These are phyloP conservation scores for Licmophora abbreviata DNA, from an alignment of 108 stramenopile genomes.

Conservation along the genomic window DNA sequence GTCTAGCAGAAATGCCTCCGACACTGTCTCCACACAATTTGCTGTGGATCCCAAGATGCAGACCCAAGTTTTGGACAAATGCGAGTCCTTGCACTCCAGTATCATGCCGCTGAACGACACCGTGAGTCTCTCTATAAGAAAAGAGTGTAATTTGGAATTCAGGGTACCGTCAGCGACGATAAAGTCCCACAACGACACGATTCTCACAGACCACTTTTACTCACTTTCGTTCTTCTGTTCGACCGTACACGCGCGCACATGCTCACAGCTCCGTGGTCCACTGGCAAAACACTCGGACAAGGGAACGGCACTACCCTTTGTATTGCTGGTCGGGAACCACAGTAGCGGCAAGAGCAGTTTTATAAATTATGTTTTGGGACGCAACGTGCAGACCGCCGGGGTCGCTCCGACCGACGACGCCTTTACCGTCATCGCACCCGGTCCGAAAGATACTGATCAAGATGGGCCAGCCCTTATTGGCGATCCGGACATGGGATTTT, in stretches of 20 bases:
- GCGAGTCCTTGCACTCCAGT: slow-evolving; percentile 37
- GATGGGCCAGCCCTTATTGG: slow-evolving; percentile 83
- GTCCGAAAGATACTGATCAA: slow-evolving; percentile 85
- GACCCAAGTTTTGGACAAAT: slow-evolving; percentile 27
- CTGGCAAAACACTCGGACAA: slow-evolving; percentile 46
- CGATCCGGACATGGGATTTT: slow-evolving; percentile 97
- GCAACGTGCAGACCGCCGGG: slow-evolving; percentile 92
- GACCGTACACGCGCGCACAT: background rate
- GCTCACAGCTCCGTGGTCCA: too few relatives aligned
- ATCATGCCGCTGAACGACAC: slow-evolving; percentile 64
- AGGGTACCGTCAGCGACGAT: background rate
- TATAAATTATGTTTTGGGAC: slow-evolving; percentile 91
- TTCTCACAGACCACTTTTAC: background rate
- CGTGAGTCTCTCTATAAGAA: too few relatives aligned
- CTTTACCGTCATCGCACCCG: slow-evolving; percentile 97
- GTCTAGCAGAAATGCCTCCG: background rate
- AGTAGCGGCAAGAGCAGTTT: slow-evolving; percentile 92
- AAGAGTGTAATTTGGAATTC: background rate
- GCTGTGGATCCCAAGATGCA: slow-evolving; percentile 13
- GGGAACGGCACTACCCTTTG: slow-evolving; percentile 87
- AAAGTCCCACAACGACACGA: background rate
- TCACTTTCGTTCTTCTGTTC: background rate
- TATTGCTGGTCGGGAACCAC: slow-evolving; percentile 97
- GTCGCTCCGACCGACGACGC: slow-evolving; percentile 99
- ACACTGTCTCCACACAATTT: background rate